Evolutionary conservation across 495 filamentous ascomycete species (phyloP).

Genomic region (Penicillium ochrochloron): DNA sequence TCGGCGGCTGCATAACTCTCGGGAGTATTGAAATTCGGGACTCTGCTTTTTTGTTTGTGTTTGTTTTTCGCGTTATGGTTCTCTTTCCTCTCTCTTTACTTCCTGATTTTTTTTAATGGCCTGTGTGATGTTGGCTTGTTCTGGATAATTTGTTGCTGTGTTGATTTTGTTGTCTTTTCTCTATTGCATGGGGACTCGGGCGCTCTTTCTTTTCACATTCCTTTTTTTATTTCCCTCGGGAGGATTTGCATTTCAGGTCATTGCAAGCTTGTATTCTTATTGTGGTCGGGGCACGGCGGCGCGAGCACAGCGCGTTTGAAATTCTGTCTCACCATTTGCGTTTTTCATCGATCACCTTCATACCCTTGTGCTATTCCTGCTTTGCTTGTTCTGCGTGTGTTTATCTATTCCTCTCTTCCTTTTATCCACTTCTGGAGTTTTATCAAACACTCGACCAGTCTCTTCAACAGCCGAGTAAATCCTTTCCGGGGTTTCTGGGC

Average conservation of each 20-base stretch:
- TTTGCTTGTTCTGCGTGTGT: conserved; percentile 22
- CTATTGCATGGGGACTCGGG: conserved; percentile 46
- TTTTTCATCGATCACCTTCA: conserved; percentile 34
- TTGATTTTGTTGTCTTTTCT: conserved; percentile 2
- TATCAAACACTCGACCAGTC: not conserved
- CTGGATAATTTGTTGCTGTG: conserved; percentile 6
- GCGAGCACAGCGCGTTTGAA: conserved; percentile 28
- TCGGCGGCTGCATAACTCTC: conserved; percentile 51
- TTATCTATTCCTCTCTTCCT: not conserved
- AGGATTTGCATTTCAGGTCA: conserved; percentile 45
- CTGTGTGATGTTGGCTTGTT: not conserved
- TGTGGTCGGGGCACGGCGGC: conserved; percentile 30
- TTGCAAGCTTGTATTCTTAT: conserved; percentile 42
- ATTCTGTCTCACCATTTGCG: conserved; percentile 37
- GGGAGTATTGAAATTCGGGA: conserved; percentile 47
- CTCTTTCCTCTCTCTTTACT: conserved; percentile 6
- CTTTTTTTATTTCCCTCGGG: conserved; percentile 39
- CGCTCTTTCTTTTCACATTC: conserved; percentile 40
- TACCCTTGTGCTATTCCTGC: conserved; percentile 35
- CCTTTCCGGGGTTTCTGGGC: conserved; percentile 4
- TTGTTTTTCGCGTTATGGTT: conserved; percentile 19
- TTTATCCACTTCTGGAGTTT: not conserved
- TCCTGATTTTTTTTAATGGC: conserved; percentile 7
- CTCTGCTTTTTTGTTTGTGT: conserved; percentile 36
- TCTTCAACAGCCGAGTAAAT: conserved; percentile 5